Evolutionary conservation across 306 rosid genomes (phyloP), one percentile per base, ranked within the genome.

Genomic region (Oemleria cerasiformis): DNA sequence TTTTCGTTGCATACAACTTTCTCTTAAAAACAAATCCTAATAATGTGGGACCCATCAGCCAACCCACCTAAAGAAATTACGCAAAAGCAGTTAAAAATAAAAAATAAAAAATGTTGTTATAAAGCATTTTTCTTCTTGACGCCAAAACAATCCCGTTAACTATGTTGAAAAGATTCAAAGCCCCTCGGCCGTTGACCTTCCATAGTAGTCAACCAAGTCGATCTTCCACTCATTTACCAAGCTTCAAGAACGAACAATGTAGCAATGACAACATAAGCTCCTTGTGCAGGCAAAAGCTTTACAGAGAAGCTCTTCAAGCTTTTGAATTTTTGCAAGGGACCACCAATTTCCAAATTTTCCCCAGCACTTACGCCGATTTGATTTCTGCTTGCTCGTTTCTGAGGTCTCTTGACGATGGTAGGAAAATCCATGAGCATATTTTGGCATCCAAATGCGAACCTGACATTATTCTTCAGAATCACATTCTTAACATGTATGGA

Each of bases 401-500:
- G 47, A 84, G 88, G 78, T 91, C 89, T 73, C 86, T 88, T 63
- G 88, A 82, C 44, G 76, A 77, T 1, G 89, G 89, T 50, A 73
- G 75, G 84, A 82, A 65, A 84, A 59, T 91, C 74, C 91, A 91
- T 67, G 56, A 71, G 48, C 88, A 82, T 64, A 77, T 86, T 51
- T 73, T 65, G 72, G 73, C 63, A 15, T 86, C 86, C 65, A 77
- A 70, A 43, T 79, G 19, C 70, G 82, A 84, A 23, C 82, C 65
- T 47, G 84, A 79, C 75, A 6, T 86, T 65, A 54, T 86, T 75
- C 92, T 92, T 41, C 76, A 83, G 65, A 92, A 89, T 78, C 92
- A 86, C 72, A 72, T 92, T 65, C 76, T 87, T 50, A 87, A 81
- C 68, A 87, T 87, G 97, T 87, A 87, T 65, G 88, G 91, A 57